Percentiles rank a stretch among this genome's conserved stretches.
Conservation (phyloP, 164 flowering plant genomes). For the Umbilicus rupestris region DNA sequence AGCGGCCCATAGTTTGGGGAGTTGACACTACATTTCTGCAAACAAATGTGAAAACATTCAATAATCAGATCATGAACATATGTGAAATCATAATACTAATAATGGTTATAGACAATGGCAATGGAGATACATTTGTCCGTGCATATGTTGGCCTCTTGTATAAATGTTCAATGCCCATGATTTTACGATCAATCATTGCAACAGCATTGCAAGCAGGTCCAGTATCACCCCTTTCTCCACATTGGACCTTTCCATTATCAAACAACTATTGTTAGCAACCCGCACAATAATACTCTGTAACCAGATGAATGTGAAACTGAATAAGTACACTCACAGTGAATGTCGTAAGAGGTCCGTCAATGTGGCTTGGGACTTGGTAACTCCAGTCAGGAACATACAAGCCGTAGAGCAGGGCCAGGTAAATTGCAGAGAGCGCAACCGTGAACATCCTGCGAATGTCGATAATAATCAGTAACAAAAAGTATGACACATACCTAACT, state of each 20-base stretch:
- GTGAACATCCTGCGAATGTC: slow-evolving; percentile 32
- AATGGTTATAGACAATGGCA: not conserved
- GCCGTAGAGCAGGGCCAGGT: slow-evolving; percentile 45
- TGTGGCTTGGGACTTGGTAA: slow-evolving; percentile 27
- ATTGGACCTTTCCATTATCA: slow-evolving; percentile 45
- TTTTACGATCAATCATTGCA: slow-evolving; percentile 65
- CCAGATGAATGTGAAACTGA: not conserved
- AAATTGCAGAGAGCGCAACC: slow-evolving; percentile 25
- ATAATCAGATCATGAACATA: not conserved
- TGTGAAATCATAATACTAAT: not conserved
- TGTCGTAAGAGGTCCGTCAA: not conserved
- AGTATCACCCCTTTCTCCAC: slow-evolving; percentile 69
- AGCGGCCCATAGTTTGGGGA: slow-evolving; percentile 67
- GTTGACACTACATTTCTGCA: slow-evolving; percentile 60
- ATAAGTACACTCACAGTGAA: not conserved
- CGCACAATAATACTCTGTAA: not conserved
- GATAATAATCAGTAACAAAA: not conserved
- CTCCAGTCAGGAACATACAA: slow-evolving; percentile 78
- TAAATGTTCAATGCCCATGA: slow-evolving; percentile 58
- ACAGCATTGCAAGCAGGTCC: slow-evolving; percentile 81
- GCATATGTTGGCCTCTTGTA: slow-evolving; percentile 52
- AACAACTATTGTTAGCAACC: not conserved
- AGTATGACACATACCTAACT: not conserved
- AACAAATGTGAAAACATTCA: not conserved
- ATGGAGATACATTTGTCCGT: slow-evolving; percentile 36